Evolutionary conservation across 768 basidiomycete species (phyloP), one percentile per base, ranked within the genome.

Genomic region (Suillus brevipes): DNA sequence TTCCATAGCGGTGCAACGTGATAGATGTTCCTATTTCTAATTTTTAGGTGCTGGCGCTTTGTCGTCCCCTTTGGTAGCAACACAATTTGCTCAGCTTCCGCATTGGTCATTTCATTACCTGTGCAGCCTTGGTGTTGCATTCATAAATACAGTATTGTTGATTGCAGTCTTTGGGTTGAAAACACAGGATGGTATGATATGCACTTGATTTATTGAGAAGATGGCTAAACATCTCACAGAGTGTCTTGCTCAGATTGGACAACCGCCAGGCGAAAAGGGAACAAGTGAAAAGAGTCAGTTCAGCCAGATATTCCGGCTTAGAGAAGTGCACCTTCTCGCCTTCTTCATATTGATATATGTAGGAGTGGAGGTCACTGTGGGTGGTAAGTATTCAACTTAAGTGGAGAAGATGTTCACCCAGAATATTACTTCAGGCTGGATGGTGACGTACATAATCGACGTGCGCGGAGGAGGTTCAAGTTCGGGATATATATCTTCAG

Each of bases 61-160:
- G 61, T 73, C 79, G 7, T 77, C 84, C 0, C 86, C 86, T 16
- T 76, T 87, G n/a, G 81, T 84, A 3, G 80, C 85, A 2, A 87
- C 86, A 4, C 82, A 83, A 64, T 86, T 87, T 67, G 73, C 83
- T 16, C 72, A 75, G 58, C 55, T 76, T 45, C 65, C 52, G 1
- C 68, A 63, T 28, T 83, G 81, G 82, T 78, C 76, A 16, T 78
- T 77, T 57, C 78, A 83, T 66, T 84, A 77, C 66, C 65, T 81
- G 12, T 78, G 79, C 1, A 90, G 91, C 0, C 78, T 94, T 0
- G 89, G 86, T 2, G 71, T 95, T n/a, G 85, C 90, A 0, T 60
- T 87, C 1, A 67, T 80, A 49, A 92, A 90, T 68, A 78, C 82
- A 1, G 47, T 83, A 9, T 56, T 84, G 3, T 75, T 94, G 2